Percentiles rank a stretch among this genome's conserved stretches.
phyloP scores from a whole-genome alignment of 305 asterid genomes.

The Fraxinus albicans region DNA sequence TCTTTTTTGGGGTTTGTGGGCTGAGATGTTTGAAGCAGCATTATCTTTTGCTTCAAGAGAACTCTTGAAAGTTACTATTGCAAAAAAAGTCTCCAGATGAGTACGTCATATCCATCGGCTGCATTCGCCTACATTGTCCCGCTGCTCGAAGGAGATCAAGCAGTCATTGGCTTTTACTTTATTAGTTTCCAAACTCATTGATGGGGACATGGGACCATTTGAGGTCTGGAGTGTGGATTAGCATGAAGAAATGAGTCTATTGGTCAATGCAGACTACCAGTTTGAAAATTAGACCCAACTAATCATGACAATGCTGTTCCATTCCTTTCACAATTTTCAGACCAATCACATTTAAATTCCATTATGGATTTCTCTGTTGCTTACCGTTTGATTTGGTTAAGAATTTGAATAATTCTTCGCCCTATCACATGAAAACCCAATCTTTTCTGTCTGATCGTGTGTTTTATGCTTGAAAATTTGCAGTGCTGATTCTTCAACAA shows the following conservation, averaged over 20 bases:
- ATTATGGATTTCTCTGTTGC: not conserved
- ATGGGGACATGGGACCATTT: not conserved
- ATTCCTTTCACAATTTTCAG: not conserved
- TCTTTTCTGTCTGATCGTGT: not conserved
- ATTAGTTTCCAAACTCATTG: no score
- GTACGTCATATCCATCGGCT: no score
- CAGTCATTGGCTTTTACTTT: no score
- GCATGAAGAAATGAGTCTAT: not conserved
- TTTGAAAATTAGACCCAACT: not conserved
- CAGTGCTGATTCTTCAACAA: not conserved
- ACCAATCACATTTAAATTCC: not conserved
- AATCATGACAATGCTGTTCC: not conserved
- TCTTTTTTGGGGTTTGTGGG: no score
- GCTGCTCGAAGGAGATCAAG: no score
- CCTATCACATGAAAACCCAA: not conserved
- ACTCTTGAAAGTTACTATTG: no score
- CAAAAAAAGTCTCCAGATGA: no score
- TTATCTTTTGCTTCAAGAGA: no score
- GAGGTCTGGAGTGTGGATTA: not conserved
- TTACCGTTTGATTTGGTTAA: not conserved
- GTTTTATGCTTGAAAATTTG: not conserved
- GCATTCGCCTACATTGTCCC: not conserved
- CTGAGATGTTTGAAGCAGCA: no score
- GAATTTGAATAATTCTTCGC: not conserved
- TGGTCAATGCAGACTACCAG: not conserved